A percentile compares a stretch with the other conserved stretches of the same genome.
These are phyloP conservation scores for Papiliotrema flavescens DNA, from an alignment of 1,284 basidiomycete species.

Conservation along the genomic window DNA sequence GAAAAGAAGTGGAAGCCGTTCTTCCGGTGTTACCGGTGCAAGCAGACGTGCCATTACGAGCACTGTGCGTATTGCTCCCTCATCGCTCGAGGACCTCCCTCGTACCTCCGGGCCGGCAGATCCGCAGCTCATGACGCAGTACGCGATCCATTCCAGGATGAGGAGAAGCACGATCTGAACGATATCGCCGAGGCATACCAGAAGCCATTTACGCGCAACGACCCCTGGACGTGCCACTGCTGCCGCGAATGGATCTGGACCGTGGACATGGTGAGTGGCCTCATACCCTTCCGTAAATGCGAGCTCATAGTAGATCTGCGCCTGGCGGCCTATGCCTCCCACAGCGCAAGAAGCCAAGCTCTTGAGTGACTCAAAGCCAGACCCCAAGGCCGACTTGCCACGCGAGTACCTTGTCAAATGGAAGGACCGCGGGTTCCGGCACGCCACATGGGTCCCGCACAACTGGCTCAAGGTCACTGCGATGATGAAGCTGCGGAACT, in stretches of 20 bases:
- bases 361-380: constrained; percentile 51
- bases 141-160: constrained; percentile 15
- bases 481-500: constrained; percentile 65
- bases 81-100: no score
- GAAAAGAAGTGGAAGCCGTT: constrained; percentile 35
- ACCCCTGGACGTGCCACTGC: constrained; percentile 72
- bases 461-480: constrained; percentile 73
- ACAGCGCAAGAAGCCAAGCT: constrained; percentile 57
- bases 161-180: constrained; percentile 12
- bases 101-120: no score
- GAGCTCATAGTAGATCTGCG: constrained; percentile 60
- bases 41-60: constrained; percentile 70
- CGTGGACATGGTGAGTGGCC: constrained; percentile 58
- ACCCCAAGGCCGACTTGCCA: constrained; percentile 62
- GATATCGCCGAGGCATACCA: constrained; percentile 58
- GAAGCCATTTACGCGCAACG: constrained; percentile 21
- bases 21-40: constrained; percentile 75
- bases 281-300: not conserved
- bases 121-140: constrained; percentile 13
- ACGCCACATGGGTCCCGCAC: constrained; percentile 80
- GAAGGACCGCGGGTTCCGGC: constrained; percentile 68
- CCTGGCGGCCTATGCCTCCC: constrained; percentile 76
- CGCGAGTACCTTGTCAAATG: constrained; percentile 90
- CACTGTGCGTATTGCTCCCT: constrained; percentile 57
- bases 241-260: constrained; percentile 68